These are phyloP conservation scores for Fusarium sp. DNA, from an alignment of 2,329 filamentous ascomycete genomes.

Conservation along the genomic window DNA sequence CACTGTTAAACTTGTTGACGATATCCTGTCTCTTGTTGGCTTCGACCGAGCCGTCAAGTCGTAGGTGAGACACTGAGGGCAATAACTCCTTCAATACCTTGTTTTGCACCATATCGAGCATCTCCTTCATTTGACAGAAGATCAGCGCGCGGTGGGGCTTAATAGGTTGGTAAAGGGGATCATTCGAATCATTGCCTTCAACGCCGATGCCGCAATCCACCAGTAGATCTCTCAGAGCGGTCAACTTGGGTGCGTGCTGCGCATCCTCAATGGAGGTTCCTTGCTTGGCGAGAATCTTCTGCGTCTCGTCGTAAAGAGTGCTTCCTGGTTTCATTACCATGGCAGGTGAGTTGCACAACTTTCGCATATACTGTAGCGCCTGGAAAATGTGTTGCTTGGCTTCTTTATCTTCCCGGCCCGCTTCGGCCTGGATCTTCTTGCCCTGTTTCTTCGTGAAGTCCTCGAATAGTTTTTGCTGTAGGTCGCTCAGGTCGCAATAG, in stretches of 20 bases:
- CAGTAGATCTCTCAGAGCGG: conserved; percentile 87
- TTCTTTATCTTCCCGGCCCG: conserved; percentile 85
- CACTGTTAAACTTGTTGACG: conserved; percentile 98
- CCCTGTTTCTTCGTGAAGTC: conserved; percentile 95
- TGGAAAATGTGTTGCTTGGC: conserved; percentile 99
- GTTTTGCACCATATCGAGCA: conserved; percentile 98
- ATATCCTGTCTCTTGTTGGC: conserved; percentile 95
- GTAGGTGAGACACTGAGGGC: conserved; percentile 90
- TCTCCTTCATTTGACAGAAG: conserved; percentile 99
- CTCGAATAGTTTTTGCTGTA: conserved; percentile 94
- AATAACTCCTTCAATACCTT: conserved; percentile 90
- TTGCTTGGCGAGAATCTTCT: conserved; percentile 78
- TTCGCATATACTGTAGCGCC: conserved; percentile 98
- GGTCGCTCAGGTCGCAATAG: conserved; percentile 95
- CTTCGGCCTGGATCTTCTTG: conserved; percentile 84
- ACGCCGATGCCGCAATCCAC: conserved; percentile 97
- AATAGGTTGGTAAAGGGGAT: conserved; percentile 78
- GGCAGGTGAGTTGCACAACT: conserved; percentile 96
- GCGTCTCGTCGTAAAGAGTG: conserved; percentile 87
- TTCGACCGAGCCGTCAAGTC: conserved; percentile 93
- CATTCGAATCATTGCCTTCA: conserved; percentile 67
- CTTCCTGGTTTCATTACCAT: conserved; percentile 95
- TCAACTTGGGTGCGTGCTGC: conserved; percentile 89
- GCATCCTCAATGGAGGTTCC: conserved; percentile 85
- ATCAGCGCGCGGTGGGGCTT: conserved; percentile 95